Evolutionary conservation across 108 stramenopile species (phyloP).

Genomic region (Thalassiosira profunda): DNA sequence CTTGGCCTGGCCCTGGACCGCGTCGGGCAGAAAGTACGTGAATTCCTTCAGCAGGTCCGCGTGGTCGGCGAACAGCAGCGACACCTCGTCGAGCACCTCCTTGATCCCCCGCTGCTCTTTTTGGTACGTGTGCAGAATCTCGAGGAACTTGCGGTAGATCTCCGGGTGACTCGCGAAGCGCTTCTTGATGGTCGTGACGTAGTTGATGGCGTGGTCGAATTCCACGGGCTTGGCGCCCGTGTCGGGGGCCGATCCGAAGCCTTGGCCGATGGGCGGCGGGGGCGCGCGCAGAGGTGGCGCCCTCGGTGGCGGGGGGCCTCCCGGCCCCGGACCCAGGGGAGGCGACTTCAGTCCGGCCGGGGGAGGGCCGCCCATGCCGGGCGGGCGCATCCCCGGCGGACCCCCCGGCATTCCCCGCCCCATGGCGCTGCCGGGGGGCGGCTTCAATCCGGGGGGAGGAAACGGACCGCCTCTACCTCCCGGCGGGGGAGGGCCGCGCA

Average conservation of each 20-base stretch:
- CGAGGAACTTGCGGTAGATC: conserved; percentile 97
- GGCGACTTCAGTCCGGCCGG: too few species aligned
- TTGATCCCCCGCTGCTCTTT: conserved; percentile 99
- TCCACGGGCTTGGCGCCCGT: conserved; percentile 84
- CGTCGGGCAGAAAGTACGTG: conserved; percentile 99
- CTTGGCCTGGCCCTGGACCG: conserved; percentile 98
- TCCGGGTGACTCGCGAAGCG: conserved; percentile 95
- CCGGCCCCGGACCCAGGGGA: too few species aligned
- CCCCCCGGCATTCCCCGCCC: conserved; percentile 10
- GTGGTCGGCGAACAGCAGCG: conserved; percentile 97
- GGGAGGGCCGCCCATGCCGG: too few species aligned
- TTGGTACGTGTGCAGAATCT: conserved; percentile 99
- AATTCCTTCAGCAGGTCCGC: conserved; percentile 98
- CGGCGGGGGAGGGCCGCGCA: conserved; percentile 14
- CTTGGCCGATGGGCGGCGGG: too few species aligned
- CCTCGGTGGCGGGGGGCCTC: too few species aligned
- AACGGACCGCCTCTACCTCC: background rate
- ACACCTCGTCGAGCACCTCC: conserved; percentile 97
- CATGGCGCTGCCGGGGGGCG: conserved; percentile 1
- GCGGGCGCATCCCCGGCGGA: background rate
- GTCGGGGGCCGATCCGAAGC: too few species aligned
- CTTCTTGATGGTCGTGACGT: conserved; percentile 97
- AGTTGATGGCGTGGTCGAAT: conserved; percentile 99
- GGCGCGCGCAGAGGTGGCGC: too few species aligned
- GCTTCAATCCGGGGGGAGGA: background rate